Conservation (phyloP, 2,329 filamentous ascomycete genomes). For the Fusarium annulatum region DNA sequence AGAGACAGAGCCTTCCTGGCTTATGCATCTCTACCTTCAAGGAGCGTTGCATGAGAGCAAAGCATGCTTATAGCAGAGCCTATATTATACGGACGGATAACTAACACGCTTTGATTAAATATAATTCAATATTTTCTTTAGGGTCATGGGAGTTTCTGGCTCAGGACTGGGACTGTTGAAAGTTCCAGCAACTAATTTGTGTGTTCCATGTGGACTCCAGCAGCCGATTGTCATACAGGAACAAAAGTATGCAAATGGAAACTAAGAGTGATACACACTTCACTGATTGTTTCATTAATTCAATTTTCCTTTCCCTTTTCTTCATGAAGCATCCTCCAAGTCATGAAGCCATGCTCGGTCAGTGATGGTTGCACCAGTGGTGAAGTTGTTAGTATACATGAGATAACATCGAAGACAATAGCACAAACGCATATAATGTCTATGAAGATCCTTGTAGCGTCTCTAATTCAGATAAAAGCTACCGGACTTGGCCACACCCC, state of each 20-base stretch:
- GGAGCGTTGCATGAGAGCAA: neutral
- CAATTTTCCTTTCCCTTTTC: neutral
- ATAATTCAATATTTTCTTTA: too few species aligned
- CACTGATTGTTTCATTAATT: too few species aligned
- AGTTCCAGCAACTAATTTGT: neutral
- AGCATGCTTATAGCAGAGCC: neutral
- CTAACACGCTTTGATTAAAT: neutral
- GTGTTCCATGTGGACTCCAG: too few species aligned
- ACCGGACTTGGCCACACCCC: slow-evolving; percentile 1
- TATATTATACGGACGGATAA: neutral
- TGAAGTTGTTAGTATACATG: neutral
- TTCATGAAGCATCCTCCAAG: too few species aligned
- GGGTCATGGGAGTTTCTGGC: neutral
- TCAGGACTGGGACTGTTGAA: too few species aligned
- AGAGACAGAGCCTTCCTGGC: neutral
- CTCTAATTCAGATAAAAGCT: neutral
- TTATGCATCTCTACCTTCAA: neutral
- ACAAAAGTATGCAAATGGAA: neutral
- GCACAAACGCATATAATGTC: neutral
- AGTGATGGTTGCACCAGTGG: neutral
- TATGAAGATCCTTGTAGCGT: too few species aligned
- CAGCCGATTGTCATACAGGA: neutral
- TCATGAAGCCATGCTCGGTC: neutral
- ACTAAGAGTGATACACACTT: neutral
- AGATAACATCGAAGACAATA: neutral